Evolutionary conservation across 805 yeast genomes (phyloP), one percentile per base, ranked within the genome.

Genomic region (Candida germanica): DNA sequence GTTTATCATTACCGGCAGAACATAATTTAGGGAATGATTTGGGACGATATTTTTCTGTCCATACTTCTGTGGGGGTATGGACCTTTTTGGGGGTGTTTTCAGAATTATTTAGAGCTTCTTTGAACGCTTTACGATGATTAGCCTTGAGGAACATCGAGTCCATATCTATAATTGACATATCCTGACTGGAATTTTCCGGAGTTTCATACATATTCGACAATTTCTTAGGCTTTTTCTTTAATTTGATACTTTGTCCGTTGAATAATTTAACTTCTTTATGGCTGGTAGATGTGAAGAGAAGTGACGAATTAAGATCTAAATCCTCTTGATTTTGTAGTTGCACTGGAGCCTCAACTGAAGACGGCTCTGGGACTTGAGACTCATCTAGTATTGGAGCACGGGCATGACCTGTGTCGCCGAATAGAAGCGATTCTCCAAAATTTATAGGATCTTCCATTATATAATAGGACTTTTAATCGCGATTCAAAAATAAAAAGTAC

Each of bases 1-100:
- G 70, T 28, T 50, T 56, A 42, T 68, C 73, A 43, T 68, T 67
- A n/a, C 73, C 73, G 2, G 68, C 72, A 0, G 70, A 56, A 41
- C 72, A 66, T 27, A 68, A 49, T 32, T 64, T 59, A 9, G 66
- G 34, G 41, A 57, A 67, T 14, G 45, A 40, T 10, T 36, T 40
- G 4, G 73, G 73, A 20, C 59, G 46, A 42, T 67, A 67, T 48
- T 66, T 66, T 26, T 67, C 72, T 2, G 69, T 47, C 71, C 71
- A 67, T 2, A 57, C 38, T 25, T 44, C 43, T 4, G 38, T 36
- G 2, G 39, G 39, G 15, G 33, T 26, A 12, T 26, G 30, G 21
- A 26, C 25, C 7, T 12, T 14, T 15, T 20, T 36, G 6, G 32
- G 13, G 15, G 18, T 22, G 14, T 24, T 15, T 4, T 29, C 21